These are phyloP conservation scores for Pouteria glomerata DNA, from an alignment of 148 eudicot genomes.

Conservation along the genomic window DNA sequence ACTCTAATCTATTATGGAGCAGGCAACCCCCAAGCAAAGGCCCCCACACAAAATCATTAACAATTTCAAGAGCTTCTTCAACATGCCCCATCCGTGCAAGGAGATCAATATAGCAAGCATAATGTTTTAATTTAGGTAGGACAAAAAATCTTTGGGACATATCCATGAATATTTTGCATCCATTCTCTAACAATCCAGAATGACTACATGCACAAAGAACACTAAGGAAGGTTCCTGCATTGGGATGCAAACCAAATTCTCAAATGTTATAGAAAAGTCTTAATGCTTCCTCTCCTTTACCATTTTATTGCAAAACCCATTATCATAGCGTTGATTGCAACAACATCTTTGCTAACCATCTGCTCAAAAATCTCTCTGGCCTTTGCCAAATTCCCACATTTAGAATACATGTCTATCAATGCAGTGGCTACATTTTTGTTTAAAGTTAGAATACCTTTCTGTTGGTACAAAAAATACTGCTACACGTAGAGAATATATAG, in stretches of 20 bases:
- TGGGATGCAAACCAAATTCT: conserved; percentile 32
- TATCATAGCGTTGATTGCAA: conserved; percentile 70
- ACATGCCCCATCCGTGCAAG: conserved; percentile 59
- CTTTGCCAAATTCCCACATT: conserved; percentile 53
- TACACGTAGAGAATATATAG: too few relatives aligned
- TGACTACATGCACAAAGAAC: conserved; percentile 69
- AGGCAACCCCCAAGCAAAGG: conserved; percentile 44
- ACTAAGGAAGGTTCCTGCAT: conserved; percentile 57
- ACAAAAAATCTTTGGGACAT: conserved; percentile 30
- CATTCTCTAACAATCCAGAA: conserved; percentile 59
- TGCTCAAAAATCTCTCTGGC: conserved; percentile 55
- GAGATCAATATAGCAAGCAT: conserved; percentile 74
- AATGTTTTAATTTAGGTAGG: conserved; percentile 59
- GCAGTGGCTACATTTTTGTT: conserved; percentile 68
- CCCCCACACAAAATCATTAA: conserved; percentile 63
- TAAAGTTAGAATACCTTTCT: conserved; percentile 29
- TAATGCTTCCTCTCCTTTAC: conserved; percentile 71
- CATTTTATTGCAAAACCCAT: conserved; percentile 82
- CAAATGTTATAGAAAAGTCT: conserved; percentile 38
- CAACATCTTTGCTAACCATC: conserved; percentile 50
- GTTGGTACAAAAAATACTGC: too few relatives aligned
- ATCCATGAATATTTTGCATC: conserved; percentile 52
- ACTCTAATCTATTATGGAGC: conserved; percentile 52
- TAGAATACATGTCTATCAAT: conserved; percentile 73
- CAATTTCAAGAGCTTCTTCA: conserved; percentile 70